phyloP scores from a whole-genome alignment of 2,329 filamentous ascomycete species.

The Emergomyces orientalis region DNA sequence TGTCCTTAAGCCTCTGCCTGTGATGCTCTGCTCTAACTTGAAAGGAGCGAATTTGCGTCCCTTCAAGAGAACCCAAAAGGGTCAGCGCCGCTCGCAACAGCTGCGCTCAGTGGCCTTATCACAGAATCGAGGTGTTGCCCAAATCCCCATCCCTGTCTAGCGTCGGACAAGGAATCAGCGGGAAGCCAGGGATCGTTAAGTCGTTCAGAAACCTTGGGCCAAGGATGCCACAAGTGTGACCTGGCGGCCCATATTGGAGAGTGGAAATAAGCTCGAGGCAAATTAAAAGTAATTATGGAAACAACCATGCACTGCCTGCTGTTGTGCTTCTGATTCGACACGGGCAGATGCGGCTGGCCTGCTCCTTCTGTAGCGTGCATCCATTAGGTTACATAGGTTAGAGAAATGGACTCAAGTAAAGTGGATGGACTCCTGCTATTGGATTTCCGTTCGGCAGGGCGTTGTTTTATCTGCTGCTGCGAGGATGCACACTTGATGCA shows the following conservation, averaged over 20 bases:
- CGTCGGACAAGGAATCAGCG: constrained; percentile 19
- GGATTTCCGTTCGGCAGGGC: neutral
- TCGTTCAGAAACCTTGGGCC: neutral
- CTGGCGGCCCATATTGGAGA: neutral
- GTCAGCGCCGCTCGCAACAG: too few species aligned
- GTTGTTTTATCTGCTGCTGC: neutral
- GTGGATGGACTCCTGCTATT: too few species aligned
- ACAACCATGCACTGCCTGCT: neutral
- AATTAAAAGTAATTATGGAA: neutral
- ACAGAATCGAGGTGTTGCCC: constrained; percentile 11
- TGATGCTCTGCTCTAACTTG: neutral
- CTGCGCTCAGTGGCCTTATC: neutral
- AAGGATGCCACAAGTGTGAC: neutral
- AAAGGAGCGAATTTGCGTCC: neutral
- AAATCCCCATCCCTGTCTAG: constrained; percentile 9
- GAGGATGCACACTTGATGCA: neutral
- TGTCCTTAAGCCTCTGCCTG: too few species aligned
- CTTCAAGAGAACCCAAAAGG: too few species aligned
- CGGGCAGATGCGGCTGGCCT: neutral
- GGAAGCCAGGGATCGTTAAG: constrained; percentile 15
- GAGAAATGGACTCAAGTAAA: neutral
- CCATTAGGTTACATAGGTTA: constrained; percentile 3
- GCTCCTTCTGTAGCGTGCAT: neutral
- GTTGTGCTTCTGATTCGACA: constrained; percentile 1
- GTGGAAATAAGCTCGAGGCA: neutral